These are phyloP conservation scores for Cladosporium cucumerinum DNA, from an alignment of 2,329 filamentous ascomycete genomes.

Conservation along the genomic window DNA sequence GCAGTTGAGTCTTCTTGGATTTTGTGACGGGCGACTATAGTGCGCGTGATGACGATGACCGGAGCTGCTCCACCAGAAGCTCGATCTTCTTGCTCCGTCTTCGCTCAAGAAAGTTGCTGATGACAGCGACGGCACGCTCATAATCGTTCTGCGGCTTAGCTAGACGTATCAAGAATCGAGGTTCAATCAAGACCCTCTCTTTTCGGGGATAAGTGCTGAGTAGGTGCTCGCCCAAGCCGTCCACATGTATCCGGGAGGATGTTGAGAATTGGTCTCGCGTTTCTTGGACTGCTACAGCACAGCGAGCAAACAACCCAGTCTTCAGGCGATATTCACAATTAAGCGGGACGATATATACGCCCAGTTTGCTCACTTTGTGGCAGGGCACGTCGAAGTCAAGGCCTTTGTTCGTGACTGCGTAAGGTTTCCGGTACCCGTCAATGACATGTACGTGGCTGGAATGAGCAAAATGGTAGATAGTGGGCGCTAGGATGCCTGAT, in stretches of 20 bases:
- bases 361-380: not conserved
- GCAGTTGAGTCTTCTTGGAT: too few species aligned
- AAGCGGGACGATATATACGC: not conserved
- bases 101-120: not conserved
- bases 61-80: not conserved
- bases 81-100: not conserved
- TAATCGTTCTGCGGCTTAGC: not conserved
- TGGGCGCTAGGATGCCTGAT: not conserved
- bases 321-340: not conserved
- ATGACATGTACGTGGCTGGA: not conserved
- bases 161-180: not conserved
- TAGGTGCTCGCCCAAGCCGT: not conserved
- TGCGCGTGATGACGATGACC: not conserved
- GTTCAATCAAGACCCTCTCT: not conserved
- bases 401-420: not conserved
- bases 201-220: not conserved
- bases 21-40: too few species aligned
- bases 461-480: not conserved
- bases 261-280: not conserved
- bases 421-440: not conserved
- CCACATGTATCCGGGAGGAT: not conserved
- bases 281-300: not conserved
- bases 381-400: not conserved
- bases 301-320: not conserved
- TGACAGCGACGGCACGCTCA: not conserved